Base-by-base conservation (phyloP, 2,329 filamentous ascomycete species). In the Didymosphaeria variabile region DNA sequence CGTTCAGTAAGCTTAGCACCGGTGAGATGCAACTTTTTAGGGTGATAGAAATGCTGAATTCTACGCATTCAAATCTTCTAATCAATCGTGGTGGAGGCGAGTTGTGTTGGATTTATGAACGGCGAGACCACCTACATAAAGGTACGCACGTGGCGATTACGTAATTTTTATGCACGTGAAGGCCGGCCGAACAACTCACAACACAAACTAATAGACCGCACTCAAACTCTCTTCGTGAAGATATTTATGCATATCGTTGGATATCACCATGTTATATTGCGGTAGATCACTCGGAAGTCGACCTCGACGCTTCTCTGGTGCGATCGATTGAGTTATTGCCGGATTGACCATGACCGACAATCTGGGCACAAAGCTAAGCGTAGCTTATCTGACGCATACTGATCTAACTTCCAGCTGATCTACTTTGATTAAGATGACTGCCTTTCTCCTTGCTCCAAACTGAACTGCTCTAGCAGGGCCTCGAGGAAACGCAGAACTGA, bases 81-180 rank as follows among this genome's bases (percentile, higher is more conserved):
- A 29, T 50, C 32, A 55, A 61, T 44, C 8, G 49, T 32, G 5
- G 45, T 58, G 36, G 55, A 36, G 55, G 55, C 55, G 19, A 51
- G 45, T 34, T 5, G 45, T 49, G 31, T 31, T n/a, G 54, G 12
- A 29, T 40, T 47, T 53, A 32, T 53, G 26, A 42, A 26, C 34
- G 7, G 42, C 42, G 8, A 45, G 42, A 12, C 7, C 42, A 45
- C 19, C n/a, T 21, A 23, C 19, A 45, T 12, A 21, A 23, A 45
- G 42, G 12, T 19, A 45, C 19, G 19, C 19, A 23, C 42, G 19
- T 45, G 42, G 19, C 38, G 38, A 19, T 45, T 45, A 45, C 42
- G 19, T 45, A 45, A 45, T 19, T 3, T 9, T 19, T 3, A n/a
- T n/a, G 5, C 34, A 36, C 34, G 34, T 36, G 34, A 29, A 29